Base-by-base conservation (phyloP, 805 yeast genomes). In the Cyberlindnera petersonii region DNA sequence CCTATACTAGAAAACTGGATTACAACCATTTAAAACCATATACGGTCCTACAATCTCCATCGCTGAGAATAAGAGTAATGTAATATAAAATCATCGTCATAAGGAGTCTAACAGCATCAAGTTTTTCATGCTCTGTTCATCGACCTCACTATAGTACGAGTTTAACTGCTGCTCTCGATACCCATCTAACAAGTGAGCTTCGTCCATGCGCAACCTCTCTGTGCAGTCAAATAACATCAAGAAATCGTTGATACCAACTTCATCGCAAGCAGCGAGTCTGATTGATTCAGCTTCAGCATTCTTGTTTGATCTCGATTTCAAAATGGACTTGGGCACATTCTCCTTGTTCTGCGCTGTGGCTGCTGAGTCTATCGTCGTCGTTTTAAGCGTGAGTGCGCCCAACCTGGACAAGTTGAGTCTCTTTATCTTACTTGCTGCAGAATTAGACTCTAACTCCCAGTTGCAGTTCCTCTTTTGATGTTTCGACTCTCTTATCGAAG, bases 101-200 rank as follows among this genome's bases (percentile, higher is more conserved):
- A 31, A 29, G 13, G 33, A 40, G n/a, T 35, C 43, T 19, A 35
- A 27, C 10, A 17, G 13, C 19, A 13, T 14, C 18, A 35, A 18
- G n/a, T 31, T 32, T n/a, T n/a, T 27, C 5, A 15, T 6, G 9
- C 22, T 14, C 9, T 23, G 33, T 2, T 26, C n/a, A 13, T 37
- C 40, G 13, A 39, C 23, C 3, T 10, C 32, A 3, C 16, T 24
- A 29, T 45, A 45, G 35, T 46, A 46, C 2, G 16, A n/a, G 18
- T 14, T 18, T 22, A 46, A 28, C 35, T 46, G 49, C 19, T 38
- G 19, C 29, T 42, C 44, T 13, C 49, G 18, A 13, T 24, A 22
- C n/a, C 27, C 18, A 4, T 36, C 47, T 26, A 46, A 33, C 9
- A 17, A 13, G 1, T 26, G 35, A 0, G 37, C 39, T 2, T 20